Percentiles rank a stretch among this genome's conserved stretches.
Conservation (phyloP, 2,329 filamentous ascomycete genomes). For the Paecilomyces formosus region DNA sequence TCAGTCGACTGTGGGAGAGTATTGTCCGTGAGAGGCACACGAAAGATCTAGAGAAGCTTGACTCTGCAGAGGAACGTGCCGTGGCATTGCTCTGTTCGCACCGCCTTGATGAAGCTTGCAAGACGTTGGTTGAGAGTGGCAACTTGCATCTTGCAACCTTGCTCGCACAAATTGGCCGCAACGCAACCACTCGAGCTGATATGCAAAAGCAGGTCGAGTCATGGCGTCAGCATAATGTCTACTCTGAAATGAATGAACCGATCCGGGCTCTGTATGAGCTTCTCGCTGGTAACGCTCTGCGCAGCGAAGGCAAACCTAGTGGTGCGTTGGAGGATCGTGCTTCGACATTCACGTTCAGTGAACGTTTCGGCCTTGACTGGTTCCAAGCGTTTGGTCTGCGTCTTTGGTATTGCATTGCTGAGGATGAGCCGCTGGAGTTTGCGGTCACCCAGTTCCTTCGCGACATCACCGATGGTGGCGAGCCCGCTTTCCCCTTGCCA, state of each 20-base stretch:
- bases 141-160: constrained; percentile 81
- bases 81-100: constrained; percentile 72
- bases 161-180: constrained; percentile 71
- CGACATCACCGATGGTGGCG: constrained; percentile 64
- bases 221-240: constrained; percentile 75
- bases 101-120: constrained; percentile 75
- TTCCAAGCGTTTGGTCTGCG: constrained; percentile 85
- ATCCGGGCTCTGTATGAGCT: constrained; percentile 86
- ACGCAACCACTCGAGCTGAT: constrained; percentile 61
- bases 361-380: constrained; percentile 84
- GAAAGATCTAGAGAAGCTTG: constrained; percentile 56
- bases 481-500: constrained; percentile 62
- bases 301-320: constrained; percentile 66
- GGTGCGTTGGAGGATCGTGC: constrained; percentile 72
- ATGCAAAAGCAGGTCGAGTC: constrained; percentile 73
- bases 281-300: constrained; percentile 77
- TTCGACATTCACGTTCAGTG: constrained; percentile 71
- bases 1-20: constrained; percentile 35
- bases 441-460: constrained; percentile 67
- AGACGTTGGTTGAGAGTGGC: constrained; percentile 64
- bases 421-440: constrained; percentile 60
- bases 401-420: constrained; percentile 74
- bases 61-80: constrained; percentile 71
- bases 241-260: constrained; percentile 79
- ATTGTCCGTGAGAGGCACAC: constrained; percentile 56